phyloP scores from a whole-genome alignment of 1,284 basidiomycete species.

The Bothia castanella region DNA sequence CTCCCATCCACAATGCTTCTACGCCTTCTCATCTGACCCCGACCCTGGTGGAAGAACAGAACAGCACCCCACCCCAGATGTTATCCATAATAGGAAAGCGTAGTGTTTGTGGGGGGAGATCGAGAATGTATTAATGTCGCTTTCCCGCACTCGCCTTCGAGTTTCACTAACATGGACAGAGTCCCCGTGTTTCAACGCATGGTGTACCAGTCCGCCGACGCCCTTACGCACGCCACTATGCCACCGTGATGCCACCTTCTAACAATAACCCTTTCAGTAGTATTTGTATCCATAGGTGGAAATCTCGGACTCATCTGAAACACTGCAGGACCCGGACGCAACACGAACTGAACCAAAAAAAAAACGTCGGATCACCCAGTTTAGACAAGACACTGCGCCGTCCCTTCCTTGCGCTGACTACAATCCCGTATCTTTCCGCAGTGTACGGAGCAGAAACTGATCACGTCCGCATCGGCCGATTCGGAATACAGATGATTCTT shows the following conservation, averaged over 20 bases:
- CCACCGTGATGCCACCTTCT: not conserved
- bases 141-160: not conserved
- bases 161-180: not conserved
- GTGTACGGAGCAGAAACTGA: too few species aligned
- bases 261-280: not conserved
- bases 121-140: not conserved
- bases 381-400: too few species aligned
- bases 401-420: too few species aligned
- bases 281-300: not conserved
- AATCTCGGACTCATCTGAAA: not conserved
- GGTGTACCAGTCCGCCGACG: not conserved
- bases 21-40: not conserved
- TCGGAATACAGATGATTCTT: too few species aligned
- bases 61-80: not conserved
- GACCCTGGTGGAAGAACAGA: not conserved
- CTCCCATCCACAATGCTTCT: not conserved
- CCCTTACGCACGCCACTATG: not conserved
- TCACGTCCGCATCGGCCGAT: too few species aligned
- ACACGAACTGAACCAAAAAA: not conserved
- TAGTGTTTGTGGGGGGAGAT: not conserved
- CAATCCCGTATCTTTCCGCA: too few species aligned
- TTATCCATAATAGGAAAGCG: conserved; percentile 4
- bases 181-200: not conserved
- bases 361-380: too few species aligned
- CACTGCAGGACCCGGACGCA: too few species aligned